phyloP scores from a whole-genome alignment of 371 early-diverging fungal genomes.

The Mucor plumbeus region DNA sequence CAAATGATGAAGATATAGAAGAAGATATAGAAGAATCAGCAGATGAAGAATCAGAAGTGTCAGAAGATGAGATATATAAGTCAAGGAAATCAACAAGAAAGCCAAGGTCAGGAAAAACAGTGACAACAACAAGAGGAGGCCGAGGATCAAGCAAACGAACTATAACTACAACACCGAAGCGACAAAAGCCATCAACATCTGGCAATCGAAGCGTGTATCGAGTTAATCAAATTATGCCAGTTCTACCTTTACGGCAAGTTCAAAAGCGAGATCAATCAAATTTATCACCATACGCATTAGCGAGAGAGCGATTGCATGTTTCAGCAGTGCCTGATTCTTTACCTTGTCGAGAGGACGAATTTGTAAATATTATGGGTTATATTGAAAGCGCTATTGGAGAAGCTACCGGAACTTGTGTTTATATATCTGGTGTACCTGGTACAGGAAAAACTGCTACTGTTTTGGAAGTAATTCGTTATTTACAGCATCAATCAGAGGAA shows the following conservation, averaged over 20 bases:
- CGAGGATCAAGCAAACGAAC: background rate
- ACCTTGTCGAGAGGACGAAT: conserved; percentile 93
- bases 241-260: conserved; percentile 25
- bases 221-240: conserved; percentile 25
- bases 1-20: background rate
- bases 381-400: conserved; percentile 79
- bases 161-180: background rate
- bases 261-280: conserved; percentile 9
- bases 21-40: background rate
- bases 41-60: background rate
- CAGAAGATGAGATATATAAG: background rate
- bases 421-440: conserved; percentile 97
- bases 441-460: conserved; percentile 99
- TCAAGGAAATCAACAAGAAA: background rate
- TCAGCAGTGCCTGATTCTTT: conserved; percentile 87
- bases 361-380: conserved; percentile 73
- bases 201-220: conserved; percentile 12
- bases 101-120: background rate
- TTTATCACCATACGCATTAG: conserved; percentile 62
- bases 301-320: conserved; percentile 84
- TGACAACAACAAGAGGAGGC: background rate
- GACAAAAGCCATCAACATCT: conserved; percentile 1
- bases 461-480: conserved; percentile 78
- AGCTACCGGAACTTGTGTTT: conserved; percentile 83
- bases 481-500: conserved; percentile 72